Percentiles rank a stretch among this genome's conserved stretches.
These are phyloP conservation scores for Tricholoma saponaceum DNA, from an alignment of 768 basidiomycete species.

Conservation along the genomic window DNA sequence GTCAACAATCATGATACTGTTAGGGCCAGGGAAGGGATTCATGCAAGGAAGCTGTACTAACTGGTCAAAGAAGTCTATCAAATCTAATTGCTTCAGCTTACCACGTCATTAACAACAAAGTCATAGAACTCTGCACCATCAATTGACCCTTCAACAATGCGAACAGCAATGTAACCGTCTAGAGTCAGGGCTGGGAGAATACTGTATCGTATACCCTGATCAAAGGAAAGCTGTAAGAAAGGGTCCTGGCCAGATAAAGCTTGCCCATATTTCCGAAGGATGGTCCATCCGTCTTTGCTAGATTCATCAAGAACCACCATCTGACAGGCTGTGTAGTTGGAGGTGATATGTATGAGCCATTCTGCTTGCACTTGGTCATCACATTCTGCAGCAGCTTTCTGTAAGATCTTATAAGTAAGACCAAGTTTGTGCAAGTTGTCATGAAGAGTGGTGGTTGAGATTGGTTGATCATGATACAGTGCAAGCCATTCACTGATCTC, in stretches of 20 bases:
- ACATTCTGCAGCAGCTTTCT: constrained; percentile 15
- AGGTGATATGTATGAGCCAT: constrained; percentile 11
- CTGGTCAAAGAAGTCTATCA: neutral
- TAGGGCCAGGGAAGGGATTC: constrained; percentile 26
- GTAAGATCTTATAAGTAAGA: constrained; percentile 18
- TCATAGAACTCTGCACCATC: constrained; percentile 29
- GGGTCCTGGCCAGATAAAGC: constrained; percentile 20
- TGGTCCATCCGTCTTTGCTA: constrained; percentile 28
- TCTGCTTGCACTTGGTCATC: constrained; percentile 12
- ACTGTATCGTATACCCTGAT: constrained; percentile 25
- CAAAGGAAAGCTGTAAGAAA: constrained; percentile 18
- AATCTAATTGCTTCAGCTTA: constrained; percentile 15
- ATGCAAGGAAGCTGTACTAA: constrained; percentile 26
- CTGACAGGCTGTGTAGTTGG: constrained; percentile 10
- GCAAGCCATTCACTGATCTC: constrained; percentile 21
- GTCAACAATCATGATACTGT: constrained; percentile 10
- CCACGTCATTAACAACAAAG: constrained; percentile 32
- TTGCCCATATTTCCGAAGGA: constrained; percentile 20
- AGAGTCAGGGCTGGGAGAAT: constrained; percentile 29
- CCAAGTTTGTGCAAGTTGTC: constrained; percentile 14
- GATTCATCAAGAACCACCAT: constrained; percentile 20
- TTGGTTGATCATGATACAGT: constrained; percentile 14
- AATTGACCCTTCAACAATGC: constrained; percentile 29
- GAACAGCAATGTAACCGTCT: constrained; percentile 30
- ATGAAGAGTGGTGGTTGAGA: constrained; percentile 11